Evolutionary conservation across 2,329 filamentous ascomycete species (phyloP).

Genomic region (Tolypocladium ovalisporum): DNA sequence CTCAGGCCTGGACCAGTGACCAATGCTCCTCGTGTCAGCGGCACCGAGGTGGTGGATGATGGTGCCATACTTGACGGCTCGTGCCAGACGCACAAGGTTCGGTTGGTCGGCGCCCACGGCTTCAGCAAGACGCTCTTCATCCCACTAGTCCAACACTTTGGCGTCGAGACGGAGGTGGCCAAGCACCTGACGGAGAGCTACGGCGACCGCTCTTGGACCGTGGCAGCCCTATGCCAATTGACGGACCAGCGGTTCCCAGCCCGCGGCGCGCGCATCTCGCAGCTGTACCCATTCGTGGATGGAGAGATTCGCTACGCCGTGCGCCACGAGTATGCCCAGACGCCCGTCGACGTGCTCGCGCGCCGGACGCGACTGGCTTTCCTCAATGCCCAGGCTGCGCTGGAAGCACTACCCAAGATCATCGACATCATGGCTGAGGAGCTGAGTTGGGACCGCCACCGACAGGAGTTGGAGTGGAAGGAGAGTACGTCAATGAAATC

Average conservation of each 20-base stretch:
- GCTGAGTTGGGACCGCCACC: constrained; percentile 61
- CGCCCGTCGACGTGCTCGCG: constrained; percentile 78
- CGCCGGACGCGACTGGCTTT: constrained; percentile 79
- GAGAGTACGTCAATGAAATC: constrained; percentile 42
- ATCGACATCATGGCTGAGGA: constrained; percentile 87
- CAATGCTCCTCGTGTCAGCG: constrained; percentile 57
- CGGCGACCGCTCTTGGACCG: constrained; percentile 85
- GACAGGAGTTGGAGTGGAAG: constrained; percentile 74
- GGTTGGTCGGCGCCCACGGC: constrained; percentile 73
- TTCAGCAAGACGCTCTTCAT: constrained; percentile 88
- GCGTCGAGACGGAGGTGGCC: constrained; percentile 83
- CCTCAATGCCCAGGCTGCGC: constrained; percentile 80
- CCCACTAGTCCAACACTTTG: constrained; percentile 87
- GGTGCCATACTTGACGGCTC: constrained; percentile 51
- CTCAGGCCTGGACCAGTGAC: constrained; percentile 45
- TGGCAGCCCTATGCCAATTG: constrained; percentile 67
- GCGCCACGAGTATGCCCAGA: constrained; percentile 83
- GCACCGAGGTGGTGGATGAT: constrained; percentile 60
- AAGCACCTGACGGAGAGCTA: constrained; percentile 82
- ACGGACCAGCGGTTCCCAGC: constrained; percentile 75
- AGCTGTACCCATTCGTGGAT: constrained; percentile 82
- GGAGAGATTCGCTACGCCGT: constrained; percentile 86
- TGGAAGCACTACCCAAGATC: constrained; percentile 73
- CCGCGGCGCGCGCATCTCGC: constrained; percentile 66
- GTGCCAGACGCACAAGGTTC: constrained; percentile 76